Base-by-base conservation (phyloP, 1,284 basidiomycete genomes). In the Phellopilus nigrolimitatus region DNA sequence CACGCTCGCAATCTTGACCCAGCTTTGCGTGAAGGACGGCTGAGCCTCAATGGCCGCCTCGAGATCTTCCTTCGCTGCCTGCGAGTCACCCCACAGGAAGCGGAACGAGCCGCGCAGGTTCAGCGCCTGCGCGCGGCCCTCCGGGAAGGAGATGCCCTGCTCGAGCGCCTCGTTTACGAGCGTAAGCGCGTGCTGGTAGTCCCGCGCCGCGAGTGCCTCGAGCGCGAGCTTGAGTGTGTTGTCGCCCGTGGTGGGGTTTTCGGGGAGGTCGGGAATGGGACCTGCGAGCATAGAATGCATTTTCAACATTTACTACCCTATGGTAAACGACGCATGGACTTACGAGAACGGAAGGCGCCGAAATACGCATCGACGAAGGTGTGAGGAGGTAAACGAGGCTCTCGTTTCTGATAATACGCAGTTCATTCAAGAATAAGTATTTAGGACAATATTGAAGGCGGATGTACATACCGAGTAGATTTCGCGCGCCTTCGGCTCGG, bases 1-100 rank as follows among this genome's bases (percentile, higher is more conserved):
- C 40, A 99, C 95, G 61, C 88, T 92, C 6, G 97, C 97, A 61
- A 99, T 88, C 78, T 99, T 99, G 60, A 99, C 95, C 74, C 92
- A 84, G 59, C 83, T 88, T 71, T 98, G 95, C 0, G 92, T 91
- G 60, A 90, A 83, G 13, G 76, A 71, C 0, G 93, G 91, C 34
- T 79, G 69, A 22, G 97, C 71, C 54, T 79, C 72, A 48, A 97
- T 76, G 52, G 88, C 88, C 61, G 84, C 80, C 56, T 90, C 79
- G 38, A 99, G 74, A 66, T 98, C 95, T 3, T 71, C 78, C 64
- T 94, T 89, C 40, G 95, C 93, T n/a, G 84, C 87, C 1, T 75
- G 68, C 24, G 94, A 81, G 60, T 97, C 88, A 49, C 87, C 88
- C 56, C 88, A 87, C 54, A 99, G 75, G 79, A 98, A 99, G 62